Percentiles rank a stretch among this genome's conserved stretches.
Evolutionary conservation across 202 grass and related monocot genomes (phyloP).

Genomic region (Carex arenaria): DNA sequence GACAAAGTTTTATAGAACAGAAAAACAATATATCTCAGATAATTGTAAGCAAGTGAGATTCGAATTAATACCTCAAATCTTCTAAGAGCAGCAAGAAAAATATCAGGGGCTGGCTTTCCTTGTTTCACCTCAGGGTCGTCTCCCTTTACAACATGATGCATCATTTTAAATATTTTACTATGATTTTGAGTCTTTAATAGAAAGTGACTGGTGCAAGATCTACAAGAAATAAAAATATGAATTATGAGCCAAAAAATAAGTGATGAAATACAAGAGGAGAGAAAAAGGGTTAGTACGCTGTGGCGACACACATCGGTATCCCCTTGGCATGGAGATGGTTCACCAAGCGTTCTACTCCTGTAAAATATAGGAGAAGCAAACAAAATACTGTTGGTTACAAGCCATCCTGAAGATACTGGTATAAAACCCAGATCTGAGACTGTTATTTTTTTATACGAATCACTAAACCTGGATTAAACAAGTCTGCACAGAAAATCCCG

Average conservation of each 20-base stretch:
- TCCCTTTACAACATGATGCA: conserved; percentile 49
- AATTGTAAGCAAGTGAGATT: not conserved
- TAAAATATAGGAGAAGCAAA: not conserved
- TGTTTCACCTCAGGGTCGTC: conserved; percentile 41
- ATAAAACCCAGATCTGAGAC: not conserved
- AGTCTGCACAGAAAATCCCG: not conserved
- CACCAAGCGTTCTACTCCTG: conserved; percentile 36
- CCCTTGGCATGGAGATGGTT: conserved; percentile 35
- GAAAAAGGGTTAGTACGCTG: conserved; percentile 17
- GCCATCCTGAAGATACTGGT: not conserved
- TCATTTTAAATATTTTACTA: conserved; percentile 35
- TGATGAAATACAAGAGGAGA: not conserved
- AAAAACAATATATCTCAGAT: not conserved
- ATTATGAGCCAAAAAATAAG: not conserved
- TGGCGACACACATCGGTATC: conserved; percentile 46
- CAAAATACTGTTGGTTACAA: not conserved
- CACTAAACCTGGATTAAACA: not conserved
- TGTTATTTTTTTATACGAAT: not conserved
- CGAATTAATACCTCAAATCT: conserved; percentile 30
- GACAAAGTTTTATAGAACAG: not conserved
- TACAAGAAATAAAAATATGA: not conserved
- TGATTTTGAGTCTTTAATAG: conserved; percentile 47
- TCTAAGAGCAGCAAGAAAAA: conserved; percentile 41
- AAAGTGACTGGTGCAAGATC: conserved; percentile 30
- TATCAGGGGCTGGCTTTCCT: conserved; percentile 50